A percentile compares a stretch with the other conserved stretches of the same genome.
Conservation (phyloP, 1,139 yeast genomes). For the Yamadazyma trypodendri region DNA sequence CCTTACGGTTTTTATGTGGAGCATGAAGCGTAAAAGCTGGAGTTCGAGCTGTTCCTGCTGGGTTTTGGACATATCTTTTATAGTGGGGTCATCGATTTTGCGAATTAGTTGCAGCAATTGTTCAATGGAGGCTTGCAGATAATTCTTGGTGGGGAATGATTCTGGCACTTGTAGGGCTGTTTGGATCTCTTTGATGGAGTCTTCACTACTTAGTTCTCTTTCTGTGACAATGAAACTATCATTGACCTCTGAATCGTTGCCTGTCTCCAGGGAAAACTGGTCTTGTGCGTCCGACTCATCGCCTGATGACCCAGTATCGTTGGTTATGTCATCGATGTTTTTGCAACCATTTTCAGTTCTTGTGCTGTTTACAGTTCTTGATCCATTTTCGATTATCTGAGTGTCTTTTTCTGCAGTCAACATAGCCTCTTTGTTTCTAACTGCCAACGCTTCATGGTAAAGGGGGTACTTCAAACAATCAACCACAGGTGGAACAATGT, state of each 20-base stretch:
- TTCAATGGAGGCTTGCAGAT: not conserved
- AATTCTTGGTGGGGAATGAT: not conserved
- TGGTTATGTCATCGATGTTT: too few species aligned
- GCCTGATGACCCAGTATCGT: conserved; percentile 6
- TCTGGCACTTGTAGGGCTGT: conserved; percentile 4
- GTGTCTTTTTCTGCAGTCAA: too few species aligned
- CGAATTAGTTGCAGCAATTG: conserved; percentile 1
- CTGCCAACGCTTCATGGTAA: too few species aligned
- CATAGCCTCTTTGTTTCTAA: too few species aligned
- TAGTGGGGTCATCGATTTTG: conserved; percentile 15
- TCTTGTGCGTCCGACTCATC: conserved; percentile 7
- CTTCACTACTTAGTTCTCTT: conserved; percentile 8
- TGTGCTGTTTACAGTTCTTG: too few species aligned
- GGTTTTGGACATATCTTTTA: conserved; percentile 17
- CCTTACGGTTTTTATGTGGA: conserved; percentile 1
- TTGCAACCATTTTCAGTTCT: too few species aligned
- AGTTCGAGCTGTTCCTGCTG: conserved; percentile 32
- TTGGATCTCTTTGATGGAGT: not conserved
- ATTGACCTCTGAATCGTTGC: conserved; percentile 8
- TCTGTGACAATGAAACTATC: conserved; percentile 12
- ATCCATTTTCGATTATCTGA: too few species aligned
- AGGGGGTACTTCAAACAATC: too few species aligned
- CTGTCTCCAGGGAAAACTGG: conserved; percentile 15
- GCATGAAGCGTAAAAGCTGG: conserved; percentile 18
- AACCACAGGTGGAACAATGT: not conserved